Conservation (phyloP, 306 rosid species). For the Begonia loranthoides region DNA sequence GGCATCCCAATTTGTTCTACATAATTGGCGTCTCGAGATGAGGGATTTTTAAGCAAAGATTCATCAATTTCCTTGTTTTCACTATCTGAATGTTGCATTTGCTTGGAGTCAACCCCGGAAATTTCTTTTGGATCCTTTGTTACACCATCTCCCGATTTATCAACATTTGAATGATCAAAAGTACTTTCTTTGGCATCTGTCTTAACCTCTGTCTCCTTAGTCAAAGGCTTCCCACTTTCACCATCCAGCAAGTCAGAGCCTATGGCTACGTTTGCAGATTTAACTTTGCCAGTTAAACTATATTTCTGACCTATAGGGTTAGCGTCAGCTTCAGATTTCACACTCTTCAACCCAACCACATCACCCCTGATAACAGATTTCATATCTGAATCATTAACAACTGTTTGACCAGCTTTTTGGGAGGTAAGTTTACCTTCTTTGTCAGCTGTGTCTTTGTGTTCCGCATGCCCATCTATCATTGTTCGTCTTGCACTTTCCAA, state of each 20-base stretch:
- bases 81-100: conserved; percentile 15
- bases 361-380: conserved; percentile 19
- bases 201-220: conserved; percentile 24
- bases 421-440: conserved; percentile 25
- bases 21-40: conserved; percentile 20
- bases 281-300: conserved; percentile 19
- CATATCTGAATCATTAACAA: conserved; percentile 17
- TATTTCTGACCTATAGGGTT: conserved; percentile 24
- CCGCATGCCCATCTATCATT: conserved; percentile 23
- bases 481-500: background rate
- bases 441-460: conserved; percentile 11
- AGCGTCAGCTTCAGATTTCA: conserved; percentile 25
- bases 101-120: conserved; percentile 17
- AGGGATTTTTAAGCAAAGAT: conserved; percentile 16
- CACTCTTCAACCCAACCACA: conserved; percentile 23
- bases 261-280: conserved; percentile 14
- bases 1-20: conserved; percentile 22
- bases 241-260: conserved; percentile 14
- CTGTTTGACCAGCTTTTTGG: conserved; percentile 21
- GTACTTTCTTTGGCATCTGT: conserved; percentile 29
- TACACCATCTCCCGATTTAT: conserved; percentile 18
- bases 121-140: conserved; percentile 22
- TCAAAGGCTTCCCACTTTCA: conserved; percentile 35
- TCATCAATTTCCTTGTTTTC: conserved; percentile 34
- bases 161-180: conserved; percentile 16